Evolutionary conservation across 2,329 filamentous ascomycete genomes (phyloP).

Genomic region (Ophiostoma quercus): DNA sequence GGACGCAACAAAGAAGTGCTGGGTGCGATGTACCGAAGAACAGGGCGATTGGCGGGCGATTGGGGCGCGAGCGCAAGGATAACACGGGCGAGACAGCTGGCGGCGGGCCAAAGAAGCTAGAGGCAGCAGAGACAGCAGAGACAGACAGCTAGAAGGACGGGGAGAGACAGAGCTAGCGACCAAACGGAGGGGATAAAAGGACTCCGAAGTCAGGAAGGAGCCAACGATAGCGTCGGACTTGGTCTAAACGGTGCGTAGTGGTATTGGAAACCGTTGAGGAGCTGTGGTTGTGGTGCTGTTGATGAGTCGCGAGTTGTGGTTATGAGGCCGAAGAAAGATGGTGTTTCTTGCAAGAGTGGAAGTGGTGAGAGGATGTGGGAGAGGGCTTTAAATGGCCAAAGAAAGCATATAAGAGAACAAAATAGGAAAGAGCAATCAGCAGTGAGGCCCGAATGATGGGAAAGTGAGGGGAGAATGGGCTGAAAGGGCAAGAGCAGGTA

Average conservation of each 20-base stretch:
- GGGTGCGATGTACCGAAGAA: not conserved
- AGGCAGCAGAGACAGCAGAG: not conserved
- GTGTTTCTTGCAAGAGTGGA: not conserved
- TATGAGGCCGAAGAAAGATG: not conserved
- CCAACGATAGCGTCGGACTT: constrained; percentile 9
- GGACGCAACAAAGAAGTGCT: not conserved
- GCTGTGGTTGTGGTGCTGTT: not conserved
- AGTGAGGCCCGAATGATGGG: not conserved
- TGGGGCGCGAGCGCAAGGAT: constrained; percentile 4
- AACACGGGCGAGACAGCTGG: not conserved
- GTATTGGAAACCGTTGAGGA: not conserved
- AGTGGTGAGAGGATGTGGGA: constrained; percentile 11
- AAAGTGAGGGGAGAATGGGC: not conserved
- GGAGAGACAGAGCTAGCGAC: not conserved
- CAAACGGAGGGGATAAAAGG: not conserved
- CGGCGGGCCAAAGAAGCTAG: not conserved
- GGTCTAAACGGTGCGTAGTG: not conserved
- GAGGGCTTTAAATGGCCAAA: not conserved
- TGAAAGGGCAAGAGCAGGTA: constrained; percentile 3
- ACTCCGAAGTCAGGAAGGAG: not conserved
- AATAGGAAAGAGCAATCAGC: not conserved
- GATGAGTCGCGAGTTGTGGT: not conserved
- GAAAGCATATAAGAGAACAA: not conserved
- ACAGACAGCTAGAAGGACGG: too few species aligned
- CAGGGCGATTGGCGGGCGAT: not conserved